A percentile compares a stretch with the other conserved stretches of the same genome.
phyloP scores from a whole-genome alignment of 129 eudicot genomes.

The Heracleum sosnowskyi region DNA sequence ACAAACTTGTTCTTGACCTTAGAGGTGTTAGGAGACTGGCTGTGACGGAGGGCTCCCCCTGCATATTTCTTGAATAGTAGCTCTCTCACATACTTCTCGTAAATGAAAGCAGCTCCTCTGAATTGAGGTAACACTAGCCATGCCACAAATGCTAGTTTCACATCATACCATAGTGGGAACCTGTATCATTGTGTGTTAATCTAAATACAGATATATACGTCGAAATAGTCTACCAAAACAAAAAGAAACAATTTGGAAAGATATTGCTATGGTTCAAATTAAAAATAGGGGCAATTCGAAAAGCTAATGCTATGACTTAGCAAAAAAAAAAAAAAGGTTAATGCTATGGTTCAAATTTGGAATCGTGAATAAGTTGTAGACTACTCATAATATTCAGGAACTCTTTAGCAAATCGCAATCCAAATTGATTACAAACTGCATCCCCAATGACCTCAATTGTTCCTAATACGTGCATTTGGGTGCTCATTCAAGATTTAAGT shows the following conservation, averaged over 20 bases:
- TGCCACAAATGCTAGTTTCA: constrained; percentile 57
- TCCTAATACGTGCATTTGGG: not conserved
- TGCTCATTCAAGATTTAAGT: not conserved
- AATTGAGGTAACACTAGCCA: constrained; percentile 93
- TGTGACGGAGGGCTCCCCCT: constrained; percentile 9
- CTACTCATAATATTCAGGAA: no score
- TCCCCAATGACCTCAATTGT: not conserved
- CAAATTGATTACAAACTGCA: no score
- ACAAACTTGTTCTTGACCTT: constrained; percentile 57
- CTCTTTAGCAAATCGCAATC: no score
- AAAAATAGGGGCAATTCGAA: no score
- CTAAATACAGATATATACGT: not conserved
- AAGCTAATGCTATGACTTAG: no score
- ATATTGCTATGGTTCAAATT: not conserved
- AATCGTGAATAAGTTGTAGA: no score
- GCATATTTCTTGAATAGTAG: constrained; percentile 48
- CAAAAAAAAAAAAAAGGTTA: no score
- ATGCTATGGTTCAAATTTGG: no score
- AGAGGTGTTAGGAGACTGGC: constrained; percentile 31
- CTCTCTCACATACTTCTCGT: constrained; percentile 75
- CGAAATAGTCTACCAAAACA: not conserved
- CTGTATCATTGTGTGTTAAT: constrained; percentile 16
- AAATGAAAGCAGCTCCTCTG: constrained; percentile 94
- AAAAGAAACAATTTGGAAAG: not conserved
- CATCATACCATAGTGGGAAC: constrained; percentile 87